Evolutionary conservation across 306 rosid genomes (phyloP).

Genomic region (Cicer chorassanicum): DNA sequence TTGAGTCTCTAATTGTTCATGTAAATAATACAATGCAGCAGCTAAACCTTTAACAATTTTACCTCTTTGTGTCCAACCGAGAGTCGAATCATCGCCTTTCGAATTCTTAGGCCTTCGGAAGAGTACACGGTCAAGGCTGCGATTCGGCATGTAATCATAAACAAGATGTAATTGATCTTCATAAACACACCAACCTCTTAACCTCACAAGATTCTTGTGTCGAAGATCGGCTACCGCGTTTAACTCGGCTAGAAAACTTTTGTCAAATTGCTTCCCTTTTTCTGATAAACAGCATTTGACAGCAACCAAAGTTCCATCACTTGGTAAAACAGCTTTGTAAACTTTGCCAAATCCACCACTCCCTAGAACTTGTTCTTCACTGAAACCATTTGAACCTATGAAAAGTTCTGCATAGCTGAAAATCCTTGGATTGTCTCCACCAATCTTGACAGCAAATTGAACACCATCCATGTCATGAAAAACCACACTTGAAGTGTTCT

Average conservation of each 20-base stretch:
- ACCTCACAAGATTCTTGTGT: slow-evolving; percentile 87
- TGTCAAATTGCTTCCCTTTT: slow-evolving; percentile 84
- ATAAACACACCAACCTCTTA: slow-evolving; percentile 93
- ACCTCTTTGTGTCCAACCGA: slow-evolving; percentile 65
- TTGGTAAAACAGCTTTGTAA: slow-evolving; percentile 76
- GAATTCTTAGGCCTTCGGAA: slow-evolving; percentile 57
- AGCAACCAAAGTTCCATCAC: slow-evolving; percentile 92
- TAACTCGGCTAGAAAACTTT: slow-evolving; percentile 82
- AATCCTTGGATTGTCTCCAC: slow-evolving; percentile 80
- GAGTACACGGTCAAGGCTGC: slow-evolving; percentile 81
- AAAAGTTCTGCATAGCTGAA: slow-evolving; percentile 88
- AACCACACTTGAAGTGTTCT: slow-evolving; percentile 40
- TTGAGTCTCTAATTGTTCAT: slow-evolving; percentile 86
- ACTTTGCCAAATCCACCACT: slow-evolving; percentile 95
- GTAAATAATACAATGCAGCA: slow-evolving; percentile 81
- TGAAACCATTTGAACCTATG: slow-evolving; percentile 85
- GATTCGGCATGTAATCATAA: slow-evolving; percentile 91
- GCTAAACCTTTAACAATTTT: slow-evolving; percentile 79
- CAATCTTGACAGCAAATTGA: slow-evolving; percentile 65
- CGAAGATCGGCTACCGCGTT: slow-evolving; percentile 90
- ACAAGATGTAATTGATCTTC: slow-evolving; percentile 77
- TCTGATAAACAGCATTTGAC: slow-evolving; percentile 89
- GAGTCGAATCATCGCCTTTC: slow-evolving; percentile 42
- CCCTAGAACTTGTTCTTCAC: slow-evolving; percentile 73
- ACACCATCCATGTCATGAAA: slow-evolving; percentile 89